Conservation (phyloP, 1,284 basidiomycete genomes). For the Clitocybe nebularis region DNA sequence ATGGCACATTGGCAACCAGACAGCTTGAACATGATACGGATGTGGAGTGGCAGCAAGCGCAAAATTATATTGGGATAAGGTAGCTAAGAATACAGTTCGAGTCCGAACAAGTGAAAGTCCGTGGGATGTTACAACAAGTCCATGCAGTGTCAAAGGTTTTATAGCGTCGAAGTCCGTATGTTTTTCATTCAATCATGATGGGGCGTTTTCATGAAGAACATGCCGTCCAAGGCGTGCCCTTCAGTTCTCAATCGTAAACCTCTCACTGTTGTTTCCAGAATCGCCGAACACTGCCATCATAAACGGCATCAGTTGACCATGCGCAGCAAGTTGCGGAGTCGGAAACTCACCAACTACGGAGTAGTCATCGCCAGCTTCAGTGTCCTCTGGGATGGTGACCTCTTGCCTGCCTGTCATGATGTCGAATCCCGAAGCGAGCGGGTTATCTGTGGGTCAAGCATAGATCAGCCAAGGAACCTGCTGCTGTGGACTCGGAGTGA, state of each 20-base stretch:
- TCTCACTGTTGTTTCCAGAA: conserved; percentile 24
- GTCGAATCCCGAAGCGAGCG: conserved; percentile 28
- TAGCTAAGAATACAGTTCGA: conserved; percentile 18
- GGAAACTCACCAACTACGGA: conserved; percentile 33
- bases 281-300: conserved; percentile 31
- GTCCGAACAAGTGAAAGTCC: conserved; percentile 11
- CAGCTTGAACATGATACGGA: no score
- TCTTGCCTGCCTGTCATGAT: conserved; percentile 26
- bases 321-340: background rate
- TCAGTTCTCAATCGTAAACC: conserved; percentile 18
- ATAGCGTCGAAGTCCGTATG: conserved; percentile 8
- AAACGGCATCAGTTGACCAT: conserved; percentile 3
- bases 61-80: conserved; percentile 15
- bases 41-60: conserved; percentile 10
- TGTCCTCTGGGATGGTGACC: conserved; percentile 32
- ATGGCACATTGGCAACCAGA: no score
- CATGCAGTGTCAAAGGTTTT: conserved; percentile 11
- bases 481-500: background rate
- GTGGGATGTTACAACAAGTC: conserved; percentile 6
- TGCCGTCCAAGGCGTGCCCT: conserved; percentile 1
- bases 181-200: conserved; percentile 4
- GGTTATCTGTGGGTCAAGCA: conserved; percentile 8
- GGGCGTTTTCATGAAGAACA: background rate
- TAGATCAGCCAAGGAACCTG: conserved; percentile 1
- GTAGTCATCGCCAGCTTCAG: conserved; percentile 26